Evolutionary conservation across 371 early-diverging fungal species (phyloP).

Genomic region (Rhizopus sp.): DNA sequence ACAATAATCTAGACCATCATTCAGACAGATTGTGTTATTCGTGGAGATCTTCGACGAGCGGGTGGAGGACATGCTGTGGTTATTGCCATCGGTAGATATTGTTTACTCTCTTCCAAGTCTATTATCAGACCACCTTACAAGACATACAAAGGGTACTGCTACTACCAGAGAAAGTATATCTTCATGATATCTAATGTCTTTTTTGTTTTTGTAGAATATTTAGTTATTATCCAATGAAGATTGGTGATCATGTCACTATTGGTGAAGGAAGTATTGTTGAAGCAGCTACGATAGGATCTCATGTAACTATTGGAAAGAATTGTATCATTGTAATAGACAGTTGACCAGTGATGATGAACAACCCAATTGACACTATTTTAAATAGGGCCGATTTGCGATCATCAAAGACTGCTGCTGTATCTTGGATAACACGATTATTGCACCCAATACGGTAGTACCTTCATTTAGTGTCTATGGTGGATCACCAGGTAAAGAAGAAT

Average conservation of each 20-base stretch:
- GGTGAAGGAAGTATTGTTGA: slow-evolving; percentile 91
- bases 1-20: slow-evolving; percentile 76
- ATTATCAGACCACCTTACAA: slow-evolving; percentile 95
- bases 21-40: slow-evolving; percentile 85
- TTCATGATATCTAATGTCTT: not conserved
- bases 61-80: slow-evolving; percentile 86
- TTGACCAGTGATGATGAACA: not conserved
- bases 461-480: slow-evolving; percentile 86
- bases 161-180: not conserved
- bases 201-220: slow-evolving; percentile 58
- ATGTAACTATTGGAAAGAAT: slow-evolving; percentile 90
- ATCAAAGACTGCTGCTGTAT: slow-evolving; percentile 93
- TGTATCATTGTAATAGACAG: slow-evolving; percentile 82
- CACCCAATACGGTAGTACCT: slow-evolving; percentile 91
- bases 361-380: not conserved
- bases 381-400: slow-evolving; percentile 89
- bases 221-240: slow-evolving; percentile 95
- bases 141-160: slow-evolving; percentile 90
- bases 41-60: slow-evolving; percentile 90
- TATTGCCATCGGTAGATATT: slow-evolving; percentile 89
- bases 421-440: slow-evolving; percentile 88
- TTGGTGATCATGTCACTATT: slow-evolving; percentile 92
- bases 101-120: slow-evolving; percentile 73
- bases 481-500: slow-evolving; percentile 63
- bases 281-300: slow-evolving; percentile 90